phyloP scores from a whole-genome alignment of 2,329 filamentous ascomycete genomes.

The Aspergillus novoparasiticus region DNA sequence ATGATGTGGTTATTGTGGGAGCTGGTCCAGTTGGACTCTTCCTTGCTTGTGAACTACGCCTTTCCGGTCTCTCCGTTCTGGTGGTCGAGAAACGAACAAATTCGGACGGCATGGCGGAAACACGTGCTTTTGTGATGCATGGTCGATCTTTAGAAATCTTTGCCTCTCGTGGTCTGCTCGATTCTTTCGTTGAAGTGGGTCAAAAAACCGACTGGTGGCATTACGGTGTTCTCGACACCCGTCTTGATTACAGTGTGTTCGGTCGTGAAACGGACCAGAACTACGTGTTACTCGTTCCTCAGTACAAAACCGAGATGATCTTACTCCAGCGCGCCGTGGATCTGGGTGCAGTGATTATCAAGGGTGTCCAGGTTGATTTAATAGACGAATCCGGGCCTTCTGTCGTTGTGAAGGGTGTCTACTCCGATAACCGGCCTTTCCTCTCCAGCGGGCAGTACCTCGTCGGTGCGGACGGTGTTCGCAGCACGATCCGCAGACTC shows the following conservation, averaged over 20 bases:
- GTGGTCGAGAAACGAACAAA: not conserved
- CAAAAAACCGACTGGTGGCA: not conserved
- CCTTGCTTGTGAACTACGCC: not conserved
- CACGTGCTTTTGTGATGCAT: not conserved
- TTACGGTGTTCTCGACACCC: not conserved
- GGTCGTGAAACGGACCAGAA: not conserved
- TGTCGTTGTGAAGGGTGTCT: too few species aligned
- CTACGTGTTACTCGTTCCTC: not conserved
- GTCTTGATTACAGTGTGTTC: not conserved
- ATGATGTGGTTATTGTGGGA: too few species aligned
- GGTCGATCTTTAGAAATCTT: not conserved
- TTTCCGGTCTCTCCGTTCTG: not conserved
- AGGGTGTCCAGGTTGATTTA: not conserved
- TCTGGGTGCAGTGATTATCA: not conserved
- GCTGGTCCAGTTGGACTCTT: not conserved
- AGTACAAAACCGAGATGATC: not conserved
- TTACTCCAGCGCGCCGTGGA: not conserved
- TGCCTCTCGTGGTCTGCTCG: not conserved
- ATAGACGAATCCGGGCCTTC: too few species aligned
- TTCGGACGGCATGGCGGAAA: not conserved
- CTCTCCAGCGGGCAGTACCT: not conserved
- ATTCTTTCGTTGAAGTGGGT: not conserved
- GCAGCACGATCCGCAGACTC: not conserved
- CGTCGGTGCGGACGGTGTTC: not conserved
- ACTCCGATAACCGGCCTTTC: not conserved